Evolutionary conservation across 148 eudicot genomes (phyloP), one percentile per base, ranked within the genome.

Genomic region (Suaeda aralocaspica): DNA sequence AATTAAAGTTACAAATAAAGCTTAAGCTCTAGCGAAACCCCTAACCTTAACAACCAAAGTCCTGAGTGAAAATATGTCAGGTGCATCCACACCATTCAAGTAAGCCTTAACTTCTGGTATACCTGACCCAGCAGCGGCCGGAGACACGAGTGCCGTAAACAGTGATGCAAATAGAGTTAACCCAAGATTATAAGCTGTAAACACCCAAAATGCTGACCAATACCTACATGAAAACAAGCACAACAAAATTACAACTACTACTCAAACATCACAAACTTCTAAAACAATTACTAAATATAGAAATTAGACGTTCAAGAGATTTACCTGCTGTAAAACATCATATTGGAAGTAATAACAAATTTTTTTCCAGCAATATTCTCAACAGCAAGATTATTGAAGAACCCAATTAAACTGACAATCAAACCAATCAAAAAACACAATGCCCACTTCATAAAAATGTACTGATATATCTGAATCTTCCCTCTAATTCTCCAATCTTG

Each of bases 51-150:
- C 86, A 71, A 88, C 30, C 80, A 93, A 83, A 61, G 94, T 90
- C 69, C 82, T 79, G 6, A 86, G 30, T 48, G 96, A 84, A 78
- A 90, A 88, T 67, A 90, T 84, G 58, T 78, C 89, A 18, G 98
- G 96, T 2, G 96, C 92, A 74, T 93, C 96, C 62, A 93, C 96
- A n/a, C 98, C 98, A 80, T 93, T 93, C 73, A 93, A 77, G 80
- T 90, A 93, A 25, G 95, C 98, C 85, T 93, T 93, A 34, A 93
- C 92, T 84, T 93, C 98, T 4, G 98, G 96, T 70, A 93, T 85
- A 29, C 98, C 98, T 14, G 98, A 93, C 59, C 98, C 98, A 76
- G 96, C 94, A 48, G 98, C 92, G 42, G 85, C 92, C 10, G 96
- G 98, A 4, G 96, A 80, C 68, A 90, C 64, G 66, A 88, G 79